Evolutionary conservation across 2,329 filamentous ascomycete genomes (phyloP), one percentile per base, ranked within the genome.

Genomic region (Periconia digitata): DNA sequence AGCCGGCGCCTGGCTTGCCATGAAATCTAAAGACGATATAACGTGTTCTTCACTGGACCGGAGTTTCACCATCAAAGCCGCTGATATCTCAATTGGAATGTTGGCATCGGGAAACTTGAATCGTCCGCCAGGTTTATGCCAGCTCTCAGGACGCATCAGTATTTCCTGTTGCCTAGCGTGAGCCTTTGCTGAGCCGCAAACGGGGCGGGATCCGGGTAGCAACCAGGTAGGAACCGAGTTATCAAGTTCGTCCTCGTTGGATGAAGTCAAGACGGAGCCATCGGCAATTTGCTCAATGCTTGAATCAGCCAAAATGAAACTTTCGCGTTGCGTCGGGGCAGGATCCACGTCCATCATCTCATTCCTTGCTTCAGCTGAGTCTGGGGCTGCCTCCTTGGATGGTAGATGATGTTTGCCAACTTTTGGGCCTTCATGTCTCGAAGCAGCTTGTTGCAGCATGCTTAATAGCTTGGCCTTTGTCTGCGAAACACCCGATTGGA

Each of bases 11-110:
- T n/a, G n/a, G n/a, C n/a, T n/a, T n/a, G n/a, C n/a, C n/a, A n/a
- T n/a, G n/a, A n/a, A n/a, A n/a, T 32, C 27, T 12, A 32, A 4
- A 15, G 27, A 32, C 27, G 27, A 32, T 32, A 15, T 32, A 10
- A 15, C n/a, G n/a, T 32, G 27, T 22, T 40, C 38, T 15, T 35
- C 42, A 8, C 27, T 44, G 22, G 27, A 37, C 16, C 27, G 8
- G n/a, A 40, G 34, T 12, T 38, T 27, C 18, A 41, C 16, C 32
- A 44, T 54, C 3, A 61, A 47, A 17, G 53, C 51, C 7, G 47
- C 54, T 3, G 74, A 56, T 15, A 71, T 51, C 15, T 62, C 53
- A n/a, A 71, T 60, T 7, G 73, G 73, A 6, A 74, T 59, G 50
- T 74, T 74, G 7, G 66, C 66, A n/a, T 55, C 46, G 5, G 72